These are phyloP conservation scores for Lepidium campestre DNA, from an alignment of 441 rosid genomes.

Conservation along the genomic window DNA sequence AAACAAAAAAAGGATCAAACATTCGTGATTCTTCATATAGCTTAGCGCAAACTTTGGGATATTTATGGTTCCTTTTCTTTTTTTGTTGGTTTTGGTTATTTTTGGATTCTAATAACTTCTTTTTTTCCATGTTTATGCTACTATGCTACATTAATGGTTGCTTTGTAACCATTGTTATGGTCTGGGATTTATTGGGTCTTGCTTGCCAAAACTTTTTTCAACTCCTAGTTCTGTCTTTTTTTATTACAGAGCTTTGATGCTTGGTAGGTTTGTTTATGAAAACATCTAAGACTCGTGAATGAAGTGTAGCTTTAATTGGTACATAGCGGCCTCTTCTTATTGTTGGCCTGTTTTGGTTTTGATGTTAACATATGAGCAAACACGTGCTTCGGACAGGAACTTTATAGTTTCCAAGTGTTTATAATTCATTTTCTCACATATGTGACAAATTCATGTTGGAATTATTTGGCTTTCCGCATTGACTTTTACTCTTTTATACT, in stretches of 20 bases:
- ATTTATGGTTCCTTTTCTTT: constrained; percentile 11
- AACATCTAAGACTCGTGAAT: not conserved
- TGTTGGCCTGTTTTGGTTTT: no score
- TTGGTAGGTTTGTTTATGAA: not conserved
- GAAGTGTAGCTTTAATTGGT: no score
- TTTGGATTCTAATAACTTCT: constrained; percentile 16
- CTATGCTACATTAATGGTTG: constrained; percentile 14
- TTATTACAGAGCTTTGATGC: not conserved
- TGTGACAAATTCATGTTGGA: no score
- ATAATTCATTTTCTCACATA: no score
- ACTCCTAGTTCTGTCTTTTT: not conserved
- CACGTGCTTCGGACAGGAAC: no score
- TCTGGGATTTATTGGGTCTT: constrained; percentile 3
- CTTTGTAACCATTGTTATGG: constrained; percentile 15
- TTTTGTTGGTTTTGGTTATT: constrained; percentile 5
- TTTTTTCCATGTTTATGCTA: constrained; percentile 4
- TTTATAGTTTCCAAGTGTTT: no score
- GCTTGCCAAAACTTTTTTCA: not conserved
- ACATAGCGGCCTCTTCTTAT: no score
- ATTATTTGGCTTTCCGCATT: no score
- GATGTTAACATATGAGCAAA: no score
- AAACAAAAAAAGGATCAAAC: constrained; percentile 21
- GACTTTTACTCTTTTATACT: no score
- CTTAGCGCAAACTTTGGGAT: constrained; percentile 21
- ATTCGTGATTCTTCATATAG: constrained; percentile 21